Conservation (phyloP, 2,329 filamentous ascomycete species). For the Cercospora sp. region DNA sequence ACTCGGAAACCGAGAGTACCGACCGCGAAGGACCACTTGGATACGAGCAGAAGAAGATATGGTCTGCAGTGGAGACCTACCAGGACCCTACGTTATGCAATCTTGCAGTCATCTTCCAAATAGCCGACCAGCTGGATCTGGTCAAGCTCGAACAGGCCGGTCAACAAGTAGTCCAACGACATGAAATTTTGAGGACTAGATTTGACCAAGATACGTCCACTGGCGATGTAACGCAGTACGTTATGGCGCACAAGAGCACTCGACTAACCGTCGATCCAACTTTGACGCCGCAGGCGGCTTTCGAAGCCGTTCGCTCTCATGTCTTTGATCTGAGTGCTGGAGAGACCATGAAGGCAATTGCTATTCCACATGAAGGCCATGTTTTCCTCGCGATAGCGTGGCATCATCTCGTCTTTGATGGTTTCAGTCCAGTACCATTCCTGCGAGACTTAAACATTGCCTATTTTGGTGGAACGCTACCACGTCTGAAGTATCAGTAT, state of each 20-base stretch:
- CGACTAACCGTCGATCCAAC: slow-evolving; percentile 1
- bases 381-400: slow-evolving; percentile 28
- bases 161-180: slow-evolving; percentile 16
- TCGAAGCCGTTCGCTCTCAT: slow-evolving; percentile 10
- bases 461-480: slow-evolving; percentile 22
- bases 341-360: slow-evolving; percentile 17
- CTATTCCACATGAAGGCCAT: slow-evolving; percentile 29
- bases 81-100: slow-evolving; percentile 11
- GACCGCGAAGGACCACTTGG: slow-evolving; percentile 13
- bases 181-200: slow-evolving; percentile 12
- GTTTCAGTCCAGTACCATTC: slow-evolving; percentile 31
- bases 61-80: slow-evolving; percentile 8
- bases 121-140: slow-evolving; percentile 12
- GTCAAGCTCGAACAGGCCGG: slow-evolving; percentile 13
- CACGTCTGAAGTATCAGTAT: slow-evolving; percentile 15
- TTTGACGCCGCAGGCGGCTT: slow-evolving; percentile 12
- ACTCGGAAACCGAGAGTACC: slow-evolving; percentile 4
- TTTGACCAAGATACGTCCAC: slow-evolving; percentile 9
- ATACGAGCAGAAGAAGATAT: slow-evolving; percentile 8
- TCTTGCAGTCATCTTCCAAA: slow-evolving; percentile 10
- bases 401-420: slow-evolving; percentile 40
- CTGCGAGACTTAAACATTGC: slow-evolving; percentile 29
- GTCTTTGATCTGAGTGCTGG: slow-evolving; percentile 12
- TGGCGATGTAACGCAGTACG: slow-evolving; percentile 12
- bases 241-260: slow-evolving; percentile 9